These are phyloP conservation scores for Ceriops zippeliana DNA, from an alignment of 345 rosid genomes.

Conservation along the genomic window DNA sequence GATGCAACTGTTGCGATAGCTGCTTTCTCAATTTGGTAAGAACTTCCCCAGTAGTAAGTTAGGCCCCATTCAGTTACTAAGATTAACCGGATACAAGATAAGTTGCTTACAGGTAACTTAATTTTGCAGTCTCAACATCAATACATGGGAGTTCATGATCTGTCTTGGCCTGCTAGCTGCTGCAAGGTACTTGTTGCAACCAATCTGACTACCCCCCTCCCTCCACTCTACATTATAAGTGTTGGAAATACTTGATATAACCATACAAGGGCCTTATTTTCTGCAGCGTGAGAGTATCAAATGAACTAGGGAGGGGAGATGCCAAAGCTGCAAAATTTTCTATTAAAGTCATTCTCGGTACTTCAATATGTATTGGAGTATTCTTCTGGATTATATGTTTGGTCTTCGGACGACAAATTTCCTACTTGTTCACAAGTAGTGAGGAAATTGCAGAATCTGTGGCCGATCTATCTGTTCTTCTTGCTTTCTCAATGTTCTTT, in stretches of 20 bases:
- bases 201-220: background rate
- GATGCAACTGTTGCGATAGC: slow-evolving; percentile 57
- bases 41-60: background rate
- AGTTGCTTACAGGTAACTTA: background rate
- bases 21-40: slow-evolving; percentile 88
- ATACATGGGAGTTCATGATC: slow-evolving; percentile 32
- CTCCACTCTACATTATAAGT: background rate
- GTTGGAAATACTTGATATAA: background rate
- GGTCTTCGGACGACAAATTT: slow-evolving; percentile 22
- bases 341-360: slow-evolving; percentile 25
- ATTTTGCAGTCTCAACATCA: slow-evolving; percentile 37
- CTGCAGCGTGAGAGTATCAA: slow-evolving; percentile 45
- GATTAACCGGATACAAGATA: too few species aligned
- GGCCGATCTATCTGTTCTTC: slow-evolving; percentile 30
- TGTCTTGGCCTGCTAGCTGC: slow-evolving; percentile 38
- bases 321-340: slow-evolving; percentile 37
- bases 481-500: slow-evolving; percentile 39
- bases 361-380: slow-evolving; percentile 23
- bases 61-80: background rate
- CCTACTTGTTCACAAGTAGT: slow-evolving; percentile 28
- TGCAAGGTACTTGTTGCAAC: slow-evolving; percentile 19
- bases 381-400: slow-evolving; percentile 36
- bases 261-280: background rate
- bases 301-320: slow-evolving; percentile 46
- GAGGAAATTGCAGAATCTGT: slow-evolving; percentile 31